These are phyloP conservation scores for Chaetoceros muelleri DNA, from an alignment of 108 stramenopile species.

Conservation along the genomic window DNA sequence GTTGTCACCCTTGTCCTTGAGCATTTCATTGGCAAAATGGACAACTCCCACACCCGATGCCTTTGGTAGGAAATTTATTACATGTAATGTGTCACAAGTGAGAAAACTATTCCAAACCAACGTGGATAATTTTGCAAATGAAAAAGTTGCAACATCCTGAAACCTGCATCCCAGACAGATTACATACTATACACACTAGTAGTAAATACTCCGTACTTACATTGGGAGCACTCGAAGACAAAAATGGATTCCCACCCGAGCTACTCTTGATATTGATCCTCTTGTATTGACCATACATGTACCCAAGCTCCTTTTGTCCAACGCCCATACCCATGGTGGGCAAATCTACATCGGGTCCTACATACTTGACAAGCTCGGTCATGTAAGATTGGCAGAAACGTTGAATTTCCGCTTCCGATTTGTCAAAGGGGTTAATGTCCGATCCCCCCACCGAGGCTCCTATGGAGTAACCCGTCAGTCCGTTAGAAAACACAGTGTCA, in stretches of 20 bases:
- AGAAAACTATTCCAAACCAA: not conserved
- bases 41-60: constrained; percentile 90
- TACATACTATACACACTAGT: too few relatives aligned
- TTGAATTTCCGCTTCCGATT: constrained; percentile 92
- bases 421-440: constrained; percentile 92
- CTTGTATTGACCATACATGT: constrained; percentile 98
- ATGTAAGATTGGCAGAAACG: constrained; percentile 97
- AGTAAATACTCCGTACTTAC: constrained; percentile 15
- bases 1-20: constrained; percentile 77
- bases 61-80: constrained; percentile 37
- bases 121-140: not conserved
- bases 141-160: not conserved
- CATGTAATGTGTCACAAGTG: too few relatives aligned
- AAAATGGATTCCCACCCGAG: constrained; percentile 36
- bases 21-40: constrained; percentile 83
- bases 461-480: constrained; percentile 76
- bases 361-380: constrained; percentile 94
- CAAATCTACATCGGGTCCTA: constrained; percentile 87
- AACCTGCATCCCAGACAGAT: too few relatives aligned
- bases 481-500: constrained; percentile 85
- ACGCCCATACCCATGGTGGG: constrained; percentile 92
- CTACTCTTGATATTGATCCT: constrained; percentile 62
- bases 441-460: constrained; percentile 92
- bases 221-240: constrained; percentile 25
- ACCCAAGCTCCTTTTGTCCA: constrained; percentile 86